These are phyloP conservation scores for Rhizopogon vesiculosus DNA, from an alignment of 768 basidiomycete genomes.

Conservation along the genomic window DNA sequence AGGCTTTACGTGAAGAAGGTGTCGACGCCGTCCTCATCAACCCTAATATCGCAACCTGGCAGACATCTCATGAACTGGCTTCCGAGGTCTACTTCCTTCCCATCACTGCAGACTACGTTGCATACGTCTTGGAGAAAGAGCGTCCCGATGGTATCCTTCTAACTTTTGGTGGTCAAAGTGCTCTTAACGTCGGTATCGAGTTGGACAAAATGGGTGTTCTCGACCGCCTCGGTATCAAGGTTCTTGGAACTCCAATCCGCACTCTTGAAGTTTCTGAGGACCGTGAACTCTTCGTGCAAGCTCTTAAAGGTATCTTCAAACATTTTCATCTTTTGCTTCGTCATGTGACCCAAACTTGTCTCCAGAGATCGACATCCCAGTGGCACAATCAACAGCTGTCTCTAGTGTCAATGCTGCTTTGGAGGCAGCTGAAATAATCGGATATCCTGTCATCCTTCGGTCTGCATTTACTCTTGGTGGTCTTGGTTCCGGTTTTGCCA, in stretches of 20 bases:
- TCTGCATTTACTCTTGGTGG: constrained; percentile 97
- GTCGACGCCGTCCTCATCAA: constrained; percentile 94
- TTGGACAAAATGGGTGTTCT: constrained; percentile 96
- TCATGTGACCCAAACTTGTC: constrained; percentile 4
- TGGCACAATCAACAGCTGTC: constrained; percentile 92
- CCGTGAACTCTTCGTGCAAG: constrained; percentile 92
- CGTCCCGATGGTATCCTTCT: constrained; percentile 95
- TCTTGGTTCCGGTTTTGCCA: constrained; percentile 96
- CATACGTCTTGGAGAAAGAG: constrained; percentile 98
- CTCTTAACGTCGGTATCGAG: constrained; percentile 95
- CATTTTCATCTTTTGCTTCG: neutral
- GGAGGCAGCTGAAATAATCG: constrained; percentile 84
- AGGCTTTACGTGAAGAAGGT: constrained; percentile 94
- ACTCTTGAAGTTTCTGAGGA: constrained; percentile 98
- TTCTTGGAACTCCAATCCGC: constrained; percentile 91
- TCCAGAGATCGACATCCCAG: constrained; percentile 95
- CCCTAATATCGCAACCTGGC: constrained; percentile 99
- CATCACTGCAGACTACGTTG: constrained; percentile 95
- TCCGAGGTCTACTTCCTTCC: constrained; percentile 97
- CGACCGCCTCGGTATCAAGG: constrained; percentile 87
- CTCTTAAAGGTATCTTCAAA: constrained; percentile 71
- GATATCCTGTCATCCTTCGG: constrained; percentile 96
- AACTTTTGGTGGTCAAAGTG: constrained; percentile 97
- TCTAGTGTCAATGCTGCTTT: constrained; percentile 94
- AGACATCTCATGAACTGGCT: constrained; percentile 96